Evolutionary conservation across 2,329 filamentous ascomycete species (phyloP).

Genomic region (Fusarium ramigenum): DNA sequence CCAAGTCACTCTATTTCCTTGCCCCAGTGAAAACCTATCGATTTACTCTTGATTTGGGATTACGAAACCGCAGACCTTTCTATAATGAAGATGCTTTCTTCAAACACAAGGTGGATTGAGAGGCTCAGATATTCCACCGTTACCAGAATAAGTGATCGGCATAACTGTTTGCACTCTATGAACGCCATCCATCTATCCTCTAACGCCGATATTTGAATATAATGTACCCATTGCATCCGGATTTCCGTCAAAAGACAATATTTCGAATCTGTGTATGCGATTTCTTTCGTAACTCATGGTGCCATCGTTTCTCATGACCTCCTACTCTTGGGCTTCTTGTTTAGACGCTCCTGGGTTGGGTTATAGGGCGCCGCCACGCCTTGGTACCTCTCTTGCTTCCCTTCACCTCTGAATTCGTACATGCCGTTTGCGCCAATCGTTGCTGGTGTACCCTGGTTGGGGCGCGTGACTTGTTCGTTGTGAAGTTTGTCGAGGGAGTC

Average conservation of each 20-base stretch:
- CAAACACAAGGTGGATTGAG: neutral
- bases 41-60: neutral
- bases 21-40: neutral
- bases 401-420: slow-evolving; percentile 61
- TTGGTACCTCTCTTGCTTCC: slow-evolving; percentile 55
- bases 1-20: neutral
- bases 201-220: slow-evolving; percentile 20
- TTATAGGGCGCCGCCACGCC: slow-evolving; percentile 67
- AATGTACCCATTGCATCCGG: neutral
- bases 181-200: slow-evolving; percentile 20
- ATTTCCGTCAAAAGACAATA: slow-evolving; percentile 21
- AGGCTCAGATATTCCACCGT: neutral
- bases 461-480: slow-evolving; percentile 76
- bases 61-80: neutral
- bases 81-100: neutral
- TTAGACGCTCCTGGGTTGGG: slow-evolving; percentile 61
- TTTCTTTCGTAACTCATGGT: slow-evolving; percentile 18
- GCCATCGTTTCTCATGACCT: slow-evolving; percentile 38
- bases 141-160: neutral
- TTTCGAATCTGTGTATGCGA: neutral
- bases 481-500: slow-evolving; percentile 83
- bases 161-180: slow-evolving; percentile 15
- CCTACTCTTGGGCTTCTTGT: slow-evolving; percentile 49
- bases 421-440: slow-evolving; percentile 54
- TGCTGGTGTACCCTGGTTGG: slow-evolving; percentile 65